Conservation (phyloP, 2,329 filamentous ascomycete species). For the Penicillium sp. region DNA sequence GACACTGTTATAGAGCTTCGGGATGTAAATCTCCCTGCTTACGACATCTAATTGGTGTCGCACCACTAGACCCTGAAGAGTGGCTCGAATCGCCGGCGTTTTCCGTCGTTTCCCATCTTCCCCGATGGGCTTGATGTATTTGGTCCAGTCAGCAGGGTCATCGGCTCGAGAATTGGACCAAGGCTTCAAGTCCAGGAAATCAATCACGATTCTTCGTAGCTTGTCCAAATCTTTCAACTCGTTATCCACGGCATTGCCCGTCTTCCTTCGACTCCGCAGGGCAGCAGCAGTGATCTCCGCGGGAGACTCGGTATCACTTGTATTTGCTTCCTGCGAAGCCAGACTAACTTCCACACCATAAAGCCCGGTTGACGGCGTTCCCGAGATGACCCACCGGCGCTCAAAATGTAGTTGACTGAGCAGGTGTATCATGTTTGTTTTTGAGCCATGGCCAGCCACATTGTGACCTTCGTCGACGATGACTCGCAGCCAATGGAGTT, state of each 20-base stretch:
- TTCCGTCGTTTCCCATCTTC: conserved; percentile 56
- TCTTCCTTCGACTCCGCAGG: conserved; percentile 40
- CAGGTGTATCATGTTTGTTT: conserved; percentile 61
- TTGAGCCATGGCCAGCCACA: conserved; percentile 68
- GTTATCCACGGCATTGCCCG: conserved; percentile 51
- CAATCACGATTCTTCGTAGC: conserved; percentile 65
- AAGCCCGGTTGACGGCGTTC: conserved; percentile 82
- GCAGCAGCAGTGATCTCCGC: conserved; percentile 39
- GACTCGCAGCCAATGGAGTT: conserved; percentile 81
- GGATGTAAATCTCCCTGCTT: conserved; percentile 64
- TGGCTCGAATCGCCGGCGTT: conserved; percentile 60
- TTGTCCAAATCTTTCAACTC: conserved; percentile 68
- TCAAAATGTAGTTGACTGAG: conserved; percentile 62
- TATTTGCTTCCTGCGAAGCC: conserved; percentile 45
- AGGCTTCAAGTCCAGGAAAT: conserved; percentile 76
- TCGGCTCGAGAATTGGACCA: conserved; percentile 69
- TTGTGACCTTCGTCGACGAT: conserved; percentile 93
- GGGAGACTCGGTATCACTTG: conserved; percentile 39
- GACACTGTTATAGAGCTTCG: conserved; percentile 71
- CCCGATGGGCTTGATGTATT: conserved; percentile 67
- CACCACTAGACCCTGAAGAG: conserved; percentile 78
- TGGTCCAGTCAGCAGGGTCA: conserved; percentile 70
- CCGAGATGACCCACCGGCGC: conserved; percentile 85
- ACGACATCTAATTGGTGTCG: conserved; percentile 77
- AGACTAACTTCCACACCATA: conserved; percentile 72